These are phyloP conservation scores for Aureobasidium sp. DNA, from an alignment of 2,329 filamentous ascomycete genomes.

Conservation along the genomic window DNA sequence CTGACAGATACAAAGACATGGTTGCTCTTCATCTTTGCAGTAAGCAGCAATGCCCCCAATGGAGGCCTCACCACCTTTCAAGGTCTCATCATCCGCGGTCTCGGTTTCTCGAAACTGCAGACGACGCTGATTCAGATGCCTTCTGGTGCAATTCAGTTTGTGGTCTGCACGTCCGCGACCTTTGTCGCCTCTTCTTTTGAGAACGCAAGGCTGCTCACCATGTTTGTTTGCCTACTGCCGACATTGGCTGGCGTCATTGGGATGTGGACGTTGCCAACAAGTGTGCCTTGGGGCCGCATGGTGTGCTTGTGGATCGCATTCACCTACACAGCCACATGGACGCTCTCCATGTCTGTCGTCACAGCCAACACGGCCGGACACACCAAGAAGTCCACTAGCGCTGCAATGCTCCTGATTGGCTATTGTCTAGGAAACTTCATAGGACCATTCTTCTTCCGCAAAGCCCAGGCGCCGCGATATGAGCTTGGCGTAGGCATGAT, in stretches of 20 bases:
- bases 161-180: constrained; percentile 5
- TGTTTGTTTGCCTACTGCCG: neutral
- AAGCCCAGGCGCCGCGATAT: constrained; percentile 11
- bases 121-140: constrained; percentile 50
- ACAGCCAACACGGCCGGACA: constrained; percentile 54
- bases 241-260: neutral
- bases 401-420: constrained; percentile 47
- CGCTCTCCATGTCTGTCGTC: constrained; percentile 55
- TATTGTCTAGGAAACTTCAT: constrained; percentile 34
- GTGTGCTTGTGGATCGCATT: constrained; percentile 39
- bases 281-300: constrained; percentile 33
- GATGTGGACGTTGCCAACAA: neutral
- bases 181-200: neutral
- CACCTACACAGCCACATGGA: neutral
- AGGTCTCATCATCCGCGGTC: constrained; percentile 49
- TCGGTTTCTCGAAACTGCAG: constrained; percentile 23
- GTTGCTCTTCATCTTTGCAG: constrained; percentile 52
- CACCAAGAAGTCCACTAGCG: constrained; percentile 54
- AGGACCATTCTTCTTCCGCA: constrained; percentile 14
- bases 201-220: neutral
- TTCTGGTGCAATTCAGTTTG: constrained; percentile 26
- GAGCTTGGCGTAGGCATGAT: constrained; percentile 14
- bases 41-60: constrained; percentile 51
- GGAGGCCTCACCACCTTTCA: constrained; percentile 54
- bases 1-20: constrained; percentile 52